Percentiles rank a stretch among this genome's conserved stretches.
These are phyloP conservation scores for Chloranthus sessilifolius DNA, from an alignment of 164 flowering plant species.

Conservation along the genomic window DNA sequence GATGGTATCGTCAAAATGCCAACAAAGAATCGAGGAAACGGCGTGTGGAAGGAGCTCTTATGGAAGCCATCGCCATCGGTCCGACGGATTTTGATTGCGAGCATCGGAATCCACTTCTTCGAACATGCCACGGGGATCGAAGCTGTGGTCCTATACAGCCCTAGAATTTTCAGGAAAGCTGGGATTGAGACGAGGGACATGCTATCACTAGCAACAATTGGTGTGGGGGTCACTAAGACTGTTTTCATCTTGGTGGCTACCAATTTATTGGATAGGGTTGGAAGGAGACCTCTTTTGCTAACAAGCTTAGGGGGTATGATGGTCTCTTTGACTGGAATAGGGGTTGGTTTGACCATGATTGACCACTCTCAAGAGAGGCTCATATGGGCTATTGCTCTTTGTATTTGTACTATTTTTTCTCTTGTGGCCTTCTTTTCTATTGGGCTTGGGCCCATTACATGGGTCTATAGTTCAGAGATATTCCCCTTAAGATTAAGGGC, in stretches of 20 bases:
- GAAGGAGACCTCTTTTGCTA: conserved; percentile 55
- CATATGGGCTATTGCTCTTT: conserved; percentile 18
- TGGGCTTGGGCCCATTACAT: conserved; percentile 29
- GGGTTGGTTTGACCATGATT: conserved; percentile 28
- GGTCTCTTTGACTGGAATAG: conserved; percentile 32
- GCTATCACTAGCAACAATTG: conserved; percentile 47
- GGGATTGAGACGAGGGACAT: conserved; percentile 28
- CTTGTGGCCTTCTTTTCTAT: conserved; percentile 25
- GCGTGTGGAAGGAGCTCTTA: conserved; percentile 56
- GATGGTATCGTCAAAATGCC: conserved; percentile 39
- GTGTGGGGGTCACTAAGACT: conserved; percentile 54
- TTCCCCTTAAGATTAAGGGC: conserved; percentile 31
- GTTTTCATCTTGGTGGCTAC: conserved; percentile 44
- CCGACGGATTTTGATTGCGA: conserved; percentile 44
- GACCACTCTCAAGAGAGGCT: conserved; percentile 18
- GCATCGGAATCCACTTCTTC: conserved; percentile 62
- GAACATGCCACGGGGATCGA: conserved; percentile 66
- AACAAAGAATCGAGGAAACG: conserved; percentile 32
- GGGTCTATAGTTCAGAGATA: conserved; percentile 32
- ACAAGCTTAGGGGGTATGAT: conserved; percentile 57
- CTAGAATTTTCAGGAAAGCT: conserved; percentile 51
- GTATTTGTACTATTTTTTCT: conserved; percentile 12
- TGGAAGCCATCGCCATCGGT: conserved; percentile 52
- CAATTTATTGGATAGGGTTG: conserved; percentile 38
- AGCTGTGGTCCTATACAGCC: conserved; percentile 64